phyloP scores from a whole-genome alignment of 148 eudicot genomes.

The Selenicereus undatus region DNA sequence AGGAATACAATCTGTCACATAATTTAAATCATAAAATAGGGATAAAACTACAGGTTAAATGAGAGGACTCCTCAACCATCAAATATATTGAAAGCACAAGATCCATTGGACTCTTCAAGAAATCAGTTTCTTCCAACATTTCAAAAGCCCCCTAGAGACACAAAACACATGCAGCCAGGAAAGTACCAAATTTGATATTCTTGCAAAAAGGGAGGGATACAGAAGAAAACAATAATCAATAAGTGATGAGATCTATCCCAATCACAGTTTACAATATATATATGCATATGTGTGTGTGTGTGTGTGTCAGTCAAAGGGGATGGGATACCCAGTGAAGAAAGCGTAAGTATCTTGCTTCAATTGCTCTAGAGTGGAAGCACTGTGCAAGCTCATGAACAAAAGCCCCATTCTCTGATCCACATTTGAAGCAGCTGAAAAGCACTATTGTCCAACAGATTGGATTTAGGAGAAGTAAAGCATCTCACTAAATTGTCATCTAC shows the following conservation, averaged over 20 bases:
- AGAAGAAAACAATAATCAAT: background rate
- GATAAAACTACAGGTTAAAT: background rate
- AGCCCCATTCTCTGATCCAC: background rate
- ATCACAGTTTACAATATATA: background rate
- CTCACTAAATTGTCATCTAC: background rate
- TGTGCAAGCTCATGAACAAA: background rate
- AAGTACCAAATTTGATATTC: background rate
- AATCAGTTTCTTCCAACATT: background rate
- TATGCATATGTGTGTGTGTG: too few relatives aligned
- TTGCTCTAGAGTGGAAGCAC: background rate
- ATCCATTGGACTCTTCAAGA: background rate
- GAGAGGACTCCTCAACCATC: background rate
- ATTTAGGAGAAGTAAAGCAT: background rate
- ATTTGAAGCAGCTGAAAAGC: background rate
- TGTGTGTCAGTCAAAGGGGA: background rate
- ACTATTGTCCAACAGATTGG: background rate
- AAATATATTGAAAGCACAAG: background rate
- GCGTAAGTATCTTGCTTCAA: background rate
- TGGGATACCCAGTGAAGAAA: background rate
- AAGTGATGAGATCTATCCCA: background rate
- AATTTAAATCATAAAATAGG: slow-evolving; percentile 13
- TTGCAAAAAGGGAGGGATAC: background rate
- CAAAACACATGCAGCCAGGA: background rate
- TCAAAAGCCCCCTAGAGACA: background rate
- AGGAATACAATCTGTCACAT: slow-evolving; percentile 42